phyloP scores from a whole-genome alignment of 306 rosid species.

The Cicer yamashitae region DNA sequence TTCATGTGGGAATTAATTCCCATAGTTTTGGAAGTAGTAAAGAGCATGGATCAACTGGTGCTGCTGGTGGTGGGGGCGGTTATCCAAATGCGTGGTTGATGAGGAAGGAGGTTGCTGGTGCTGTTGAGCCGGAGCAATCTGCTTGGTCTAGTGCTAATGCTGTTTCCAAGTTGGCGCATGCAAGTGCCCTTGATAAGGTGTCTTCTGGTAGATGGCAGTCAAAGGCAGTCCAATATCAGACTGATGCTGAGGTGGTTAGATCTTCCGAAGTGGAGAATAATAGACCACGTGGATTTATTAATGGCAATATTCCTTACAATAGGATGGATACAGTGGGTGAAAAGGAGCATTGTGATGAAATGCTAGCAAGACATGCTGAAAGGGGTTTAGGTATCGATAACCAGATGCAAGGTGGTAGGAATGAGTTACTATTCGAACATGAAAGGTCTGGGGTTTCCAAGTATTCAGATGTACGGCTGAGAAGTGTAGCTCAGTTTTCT shows the following conservation, averaged over 20 bases:
- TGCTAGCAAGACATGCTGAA: conserved; percentile 65
- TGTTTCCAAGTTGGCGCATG: conserved; percentile 85
- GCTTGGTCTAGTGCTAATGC: conserved; percentile 72
- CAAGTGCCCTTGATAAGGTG: conserved; percentile 92
- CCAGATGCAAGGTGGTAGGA: conserved; percentile 57
- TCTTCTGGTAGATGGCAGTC: conserved; percentile 98
- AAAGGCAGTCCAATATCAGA: conserved; percentile 62
- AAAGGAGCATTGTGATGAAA: conserved; percentile 60
- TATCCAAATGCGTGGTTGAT: conserved; percentile 77
- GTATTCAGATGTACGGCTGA: conserved; percentile 52
- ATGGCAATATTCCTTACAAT: conserved; percentile 46
- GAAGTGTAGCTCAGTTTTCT: conserved; percentile 46
- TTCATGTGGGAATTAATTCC: conserved; percentile 50
- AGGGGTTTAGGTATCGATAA: conserved; percentile 59
- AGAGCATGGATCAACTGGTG: conserved; percentile 49
- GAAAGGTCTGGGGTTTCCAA: conserved; percentile 55
- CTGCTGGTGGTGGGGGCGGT: conserved; percentile 33
- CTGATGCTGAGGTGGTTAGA: conserved; percentile 61
- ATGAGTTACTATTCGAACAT: conserved; percentile 58
- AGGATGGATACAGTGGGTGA: conserved; percentile 55
- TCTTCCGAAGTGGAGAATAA: conserved; percentile 58
- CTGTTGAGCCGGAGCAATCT: conserved; percentile 62
- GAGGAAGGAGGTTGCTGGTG: conserved; percentile 76
- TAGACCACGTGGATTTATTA: conserved; percentile 48
- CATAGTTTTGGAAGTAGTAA: conserved; percentile 56